Conservation (phyloP, 208 protist genomes). For the Porcisia deanei region DNA sequence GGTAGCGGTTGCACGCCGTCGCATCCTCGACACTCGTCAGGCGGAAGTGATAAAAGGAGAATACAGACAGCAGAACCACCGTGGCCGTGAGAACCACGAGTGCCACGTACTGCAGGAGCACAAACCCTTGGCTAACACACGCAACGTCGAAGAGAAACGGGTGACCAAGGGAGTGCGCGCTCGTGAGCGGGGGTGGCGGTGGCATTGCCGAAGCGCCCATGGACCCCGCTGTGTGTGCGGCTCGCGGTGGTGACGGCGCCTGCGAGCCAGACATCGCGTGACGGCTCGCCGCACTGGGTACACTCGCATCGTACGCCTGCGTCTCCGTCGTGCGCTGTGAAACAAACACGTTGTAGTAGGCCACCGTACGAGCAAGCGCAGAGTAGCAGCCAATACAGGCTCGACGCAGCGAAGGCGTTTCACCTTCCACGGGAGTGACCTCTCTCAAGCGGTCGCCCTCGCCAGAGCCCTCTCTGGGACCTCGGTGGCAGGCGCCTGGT, state of each 20-base stretch:
- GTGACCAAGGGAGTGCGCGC: not conserved
- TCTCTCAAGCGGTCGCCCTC: not conserved
- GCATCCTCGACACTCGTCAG: constrained; percentile 25
- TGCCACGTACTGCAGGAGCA: constrained; percentile 41
- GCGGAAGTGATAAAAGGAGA: constrained; percentile 1
- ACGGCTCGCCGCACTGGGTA: not conserved
- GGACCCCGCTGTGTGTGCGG: not conserved
- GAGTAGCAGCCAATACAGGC: not conserved
- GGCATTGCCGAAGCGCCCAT: not conserved
- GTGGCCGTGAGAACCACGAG: constrained; percentile 9
- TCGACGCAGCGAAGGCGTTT: not conserved
- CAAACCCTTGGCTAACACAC: constrained; percentile 26
- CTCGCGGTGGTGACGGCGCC: not conserved
- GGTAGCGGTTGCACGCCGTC: constrained; percentile 44
- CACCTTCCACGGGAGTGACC: not conserved
- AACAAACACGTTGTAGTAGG: constrained; percentile 12
- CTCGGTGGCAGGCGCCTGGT: not conserved
- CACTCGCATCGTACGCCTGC: not conserved
- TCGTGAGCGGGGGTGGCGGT: not conserved
- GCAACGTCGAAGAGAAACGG: constrained; percentile 22
- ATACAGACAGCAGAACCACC: constrained; percentile 18
- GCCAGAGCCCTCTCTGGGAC: not conserved
- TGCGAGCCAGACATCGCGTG: not conserved
- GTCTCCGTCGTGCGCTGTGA: not conserved
- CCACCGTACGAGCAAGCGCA: not conserved